Conservation (phyloP, 371 early-diverging fungal genomes). For the Saksenaea oblongispora region DNA sequence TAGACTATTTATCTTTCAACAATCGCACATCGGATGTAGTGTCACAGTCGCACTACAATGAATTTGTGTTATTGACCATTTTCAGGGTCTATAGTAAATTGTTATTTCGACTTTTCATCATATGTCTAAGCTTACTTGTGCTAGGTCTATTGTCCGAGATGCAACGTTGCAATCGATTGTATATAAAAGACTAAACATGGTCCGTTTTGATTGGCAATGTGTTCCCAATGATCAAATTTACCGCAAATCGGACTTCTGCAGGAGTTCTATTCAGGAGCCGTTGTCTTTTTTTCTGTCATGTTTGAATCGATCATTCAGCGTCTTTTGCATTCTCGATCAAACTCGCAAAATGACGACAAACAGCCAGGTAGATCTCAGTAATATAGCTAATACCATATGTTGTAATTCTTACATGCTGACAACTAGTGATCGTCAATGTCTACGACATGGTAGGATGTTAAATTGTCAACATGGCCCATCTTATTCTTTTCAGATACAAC, state of each 20-base stretch:
- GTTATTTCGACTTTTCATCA: no score
- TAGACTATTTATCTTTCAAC: no score
- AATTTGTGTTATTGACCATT: no score
- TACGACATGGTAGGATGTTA: conserved; percentile 49
- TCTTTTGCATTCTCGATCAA: conserved; percentile 7
- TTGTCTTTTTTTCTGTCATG: conserved; percentile 3
- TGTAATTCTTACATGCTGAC: background rate
- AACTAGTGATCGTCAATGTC: conserved; percentile 43
- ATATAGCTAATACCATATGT: background rate
- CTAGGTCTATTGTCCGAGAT: no score
- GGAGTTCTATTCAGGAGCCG: background rate
- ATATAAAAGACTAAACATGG: no score
- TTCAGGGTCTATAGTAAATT: no score
- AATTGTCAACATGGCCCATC: background rate
- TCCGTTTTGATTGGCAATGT: no score
- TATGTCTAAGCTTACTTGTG: no score
- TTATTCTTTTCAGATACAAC: conserved; percentile 27
- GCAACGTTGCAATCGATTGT: no score
- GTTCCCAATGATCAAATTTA: background rate
- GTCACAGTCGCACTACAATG: no score
- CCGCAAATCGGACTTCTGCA: no score
- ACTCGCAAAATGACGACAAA: conserved; percentile 11
- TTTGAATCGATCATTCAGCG: conserved; percentile 14
- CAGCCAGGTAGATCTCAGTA: background rate
- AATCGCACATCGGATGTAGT: no score